Conservation (phyloP, 139 green algal genomes). For the Diplosphaera chodatii region DNA sequence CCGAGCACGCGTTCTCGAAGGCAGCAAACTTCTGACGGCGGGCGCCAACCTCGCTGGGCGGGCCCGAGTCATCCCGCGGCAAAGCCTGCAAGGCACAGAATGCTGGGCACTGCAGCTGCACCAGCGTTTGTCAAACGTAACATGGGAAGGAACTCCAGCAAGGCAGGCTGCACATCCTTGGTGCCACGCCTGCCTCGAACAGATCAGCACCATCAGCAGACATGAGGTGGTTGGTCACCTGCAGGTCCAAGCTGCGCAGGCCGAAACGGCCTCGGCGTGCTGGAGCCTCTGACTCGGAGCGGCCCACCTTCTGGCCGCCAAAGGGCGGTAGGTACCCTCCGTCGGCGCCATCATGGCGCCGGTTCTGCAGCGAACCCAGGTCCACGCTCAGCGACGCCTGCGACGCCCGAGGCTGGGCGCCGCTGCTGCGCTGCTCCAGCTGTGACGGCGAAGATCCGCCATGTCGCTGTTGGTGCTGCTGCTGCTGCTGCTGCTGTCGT, state of each 20-base stretch:
- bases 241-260: not conserved
- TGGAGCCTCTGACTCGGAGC: not conserved
- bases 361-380: not conserved
- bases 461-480: too few species aligned
- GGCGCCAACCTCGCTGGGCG: conserved; percentile 5
- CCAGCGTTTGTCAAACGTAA: too few species aligned
- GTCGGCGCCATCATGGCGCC: too few species aligned
- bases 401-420: too few species aligned
- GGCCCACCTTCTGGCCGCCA: not conserved
- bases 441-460: too few species aligned
- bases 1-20: conserved; percentile 68
- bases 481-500: not conserved
- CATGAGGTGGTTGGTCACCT: not conserved
- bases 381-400: not conserved
- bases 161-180: too few species aligned
- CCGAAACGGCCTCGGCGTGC: not conserved
- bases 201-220: too few species aligned
- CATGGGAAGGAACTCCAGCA: too few species aligned
- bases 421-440: not conserved
- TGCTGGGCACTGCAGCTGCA: too few species aligned
- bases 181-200: too few species aligned
- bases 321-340: not conserved
- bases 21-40: conserved; percentile 61
- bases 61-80: not conserved
- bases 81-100: not conserved